These are phyloP conservation scores for Zancudomyces culisetae DNA, from an alignment of 371 early-diverging fungal genomes.

Conservation along the genomic window DNA sequence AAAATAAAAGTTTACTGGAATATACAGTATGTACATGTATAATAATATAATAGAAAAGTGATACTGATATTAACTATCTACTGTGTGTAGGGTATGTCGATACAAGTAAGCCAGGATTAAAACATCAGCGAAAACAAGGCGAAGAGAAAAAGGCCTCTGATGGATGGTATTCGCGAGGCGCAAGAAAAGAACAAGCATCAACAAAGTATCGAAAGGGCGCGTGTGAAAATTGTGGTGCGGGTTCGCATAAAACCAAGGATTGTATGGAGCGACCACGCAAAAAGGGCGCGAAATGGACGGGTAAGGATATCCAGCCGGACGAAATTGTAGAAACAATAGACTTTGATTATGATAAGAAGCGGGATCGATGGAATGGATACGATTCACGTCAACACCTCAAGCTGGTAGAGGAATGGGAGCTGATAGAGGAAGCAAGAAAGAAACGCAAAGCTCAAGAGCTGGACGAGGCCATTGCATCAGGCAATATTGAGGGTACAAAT, in stretches of 20 bases:
- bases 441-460: constrained; percentile 59
- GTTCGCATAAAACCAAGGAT: constrained; percentile 78
- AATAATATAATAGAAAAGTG: background rate
- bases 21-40: background rate
- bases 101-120: constrained; percentile 64
- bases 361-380: constrained; percentile 96
- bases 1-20: background rate
- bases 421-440: constrained; percentile 70
- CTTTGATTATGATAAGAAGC: constrained; percentile 83
- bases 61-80: background rate
- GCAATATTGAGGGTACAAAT: constrained; percentile 8
- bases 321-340: constrained; percentile 61
- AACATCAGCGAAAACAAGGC: constrained; percentile 60
- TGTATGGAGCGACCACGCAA: constrained; percentile 89
- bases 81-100: constrained; percentile 58
- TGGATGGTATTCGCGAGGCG: constrained; percentile 71
- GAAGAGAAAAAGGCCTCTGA: constrained; percentile 11
- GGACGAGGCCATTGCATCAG: constrained; percentile 25
- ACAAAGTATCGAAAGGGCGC: constrained; percentile 60
- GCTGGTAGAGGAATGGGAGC: constrained; percentile 52
- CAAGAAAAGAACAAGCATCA: constrained; percentile 30
- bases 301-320: constrained; percentile 55
- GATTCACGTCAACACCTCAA: constrained; percentile 63
- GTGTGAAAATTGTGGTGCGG: constrained; percentile 92
- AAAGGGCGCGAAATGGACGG: constrained; percentile 74